Conservation (phyloP, 1,139 yeast species). For the Spencermartinsiella ligniputridi region DNA sequence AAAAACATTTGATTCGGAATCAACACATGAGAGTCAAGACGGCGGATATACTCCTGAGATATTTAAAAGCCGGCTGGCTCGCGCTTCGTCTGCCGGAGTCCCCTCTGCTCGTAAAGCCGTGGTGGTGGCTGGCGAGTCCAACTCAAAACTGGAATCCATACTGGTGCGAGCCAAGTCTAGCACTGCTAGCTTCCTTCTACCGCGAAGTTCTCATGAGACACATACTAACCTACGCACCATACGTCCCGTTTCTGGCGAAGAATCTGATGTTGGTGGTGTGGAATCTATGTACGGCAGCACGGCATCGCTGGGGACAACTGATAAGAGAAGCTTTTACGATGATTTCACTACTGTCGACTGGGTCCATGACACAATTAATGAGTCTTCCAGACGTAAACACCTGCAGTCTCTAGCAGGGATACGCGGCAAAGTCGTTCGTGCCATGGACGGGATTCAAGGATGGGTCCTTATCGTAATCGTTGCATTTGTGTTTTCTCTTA, state of each 20-base stretch:
- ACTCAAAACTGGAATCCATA: neutral
- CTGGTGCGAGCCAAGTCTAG: neutral
- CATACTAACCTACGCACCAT: constrained; percentile 2
- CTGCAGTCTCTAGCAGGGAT: constrained; percentile 36
- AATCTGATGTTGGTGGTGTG: neutral
- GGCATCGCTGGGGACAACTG: constrained; percentile 5
- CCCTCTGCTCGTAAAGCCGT: too few relatives aligned
- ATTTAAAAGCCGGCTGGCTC: too few relatives aligned
- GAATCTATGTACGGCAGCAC: neutral
- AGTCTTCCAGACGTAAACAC: constrained; percentile 44
- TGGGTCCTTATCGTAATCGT: constrained; percentile 51
- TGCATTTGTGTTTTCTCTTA: constrained; percentile 46
- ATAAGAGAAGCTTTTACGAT: constrained; percentile 39
- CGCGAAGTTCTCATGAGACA: neutral
- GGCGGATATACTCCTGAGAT: too few relatives aligned
- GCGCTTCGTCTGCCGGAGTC: too few relatives aligned
- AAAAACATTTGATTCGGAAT: neutral
- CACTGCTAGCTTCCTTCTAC: neutral
- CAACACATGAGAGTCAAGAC: neutral
- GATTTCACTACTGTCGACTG: constrained; percentile 70
- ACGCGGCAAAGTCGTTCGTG: constrained; percentile 32
- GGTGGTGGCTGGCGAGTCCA: too few relatives aligned
- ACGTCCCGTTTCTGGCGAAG: neutral
- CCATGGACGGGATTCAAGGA: constrained; percentile 37
- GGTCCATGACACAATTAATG: constrained; percentile 50